Base-by-base conservation (phyloP, 2,329 filamentous ascomycete genomes). In the Diaporthe australafricana region DNA sequence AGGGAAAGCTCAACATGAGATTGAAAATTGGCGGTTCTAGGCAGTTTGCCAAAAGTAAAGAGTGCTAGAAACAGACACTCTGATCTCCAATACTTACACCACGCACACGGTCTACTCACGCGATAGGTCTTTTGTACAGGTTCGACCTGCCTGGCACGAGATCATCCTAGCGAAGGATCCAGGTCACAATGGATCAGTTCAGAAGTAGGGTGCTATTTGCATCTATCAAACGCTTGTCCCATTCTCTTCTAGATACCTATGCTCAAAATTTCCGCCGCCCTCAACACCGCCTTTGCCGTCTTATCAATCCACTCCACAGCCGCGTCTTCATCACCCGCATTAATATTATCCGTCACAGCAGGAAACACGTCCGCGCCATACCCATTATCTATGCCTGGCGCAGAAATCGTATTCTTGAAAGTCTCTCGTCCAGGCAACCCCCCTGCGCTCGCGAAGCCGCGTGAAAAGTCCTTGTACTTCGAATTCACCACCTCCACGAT, bases 341-440 rank as follows among this genome's bases (percentile, higher is more conserved):
- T 63, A 17, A 63, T 48, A 22, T 63, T 63, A 22, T 63, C 57
- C 1, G 57, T 63, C 2, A 63, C 57, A 12, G 57, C 57, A 35
- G 57, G 57, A 6, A 35, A 63, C 5, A 63, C 57, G 7, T 63
- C 57, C 27, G 57, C 57, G 5, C 57, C 57, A 5, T 63, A 63
- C 1, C 57, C 57, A 35, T 63, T 63, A 25, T 63, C 57, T 22
- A 63, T 63, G 0, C 57, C 57, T 3, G 57, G 57, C 27, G 57
- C 57, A 22, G 57, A 63, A 63, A 63, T 47, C 27, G 47, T 40
- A 12, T 63, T 63, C 42, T 48, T 63, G 42, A 63, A 63, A 5
- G 57, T 63, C 57, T 63, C 57, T 4, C 57, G 40, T 12, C 57
- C 57, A 2, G 57, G 57, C 20, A 63, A 35, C 2, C 57, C 57